Evolutionary conservation across 2,329 filamentous ascomycete species (phyloP).

Genomic region (Epichloe coenophiala): DNA sequence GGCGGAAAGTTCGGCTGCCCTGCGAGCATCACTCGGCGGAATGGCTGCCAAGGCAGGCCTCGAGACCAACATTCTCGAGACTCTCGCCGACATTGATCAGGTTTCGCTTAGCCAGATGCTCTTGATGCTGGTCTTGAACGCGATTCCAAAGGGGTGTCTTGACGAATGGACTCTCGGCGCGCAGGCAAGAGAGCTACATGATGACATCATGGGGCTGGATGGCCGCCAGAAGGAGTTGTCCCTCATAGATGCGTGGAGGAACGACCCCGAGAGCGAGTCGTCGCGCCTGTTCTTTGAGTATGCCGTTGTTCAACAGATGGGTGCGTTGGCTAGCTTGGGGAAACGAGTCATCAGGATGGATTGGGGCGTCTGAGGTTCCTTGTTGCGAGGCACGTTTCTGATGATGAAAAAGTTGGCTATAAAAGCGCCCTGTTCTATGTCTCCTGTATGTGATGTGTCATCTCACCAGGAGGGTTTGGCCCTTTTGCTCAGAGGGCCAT

Average conservation of each 20-base stretch:
- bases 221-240: conserved; percentile 31
- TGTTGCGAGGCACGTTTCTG: too few relatives aligned
- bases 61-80: conserved; percentile 14
- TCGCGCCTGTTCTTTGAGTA: conserved; percentile 34
- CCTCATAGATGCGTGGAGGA: conserved; percentile 29
- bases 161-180: conserved; percentile 31
- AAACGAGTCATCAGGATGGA: conserved; percentile 28
- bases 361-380: conserved; percentile 15
- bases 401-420: too few relatives aligned
- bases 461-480: too few relatives aligned
- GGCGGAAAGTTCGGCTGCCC: conserved; percentile 21
- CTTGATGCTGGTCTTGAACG: conserved; percentile 31
- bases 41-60: conserved; percentile 11
- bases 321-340: conserved; percentile 32
- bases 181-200: conserved; percentile 32
- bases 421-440: too few relatives aligned
- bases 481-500: too few relatives aligned
- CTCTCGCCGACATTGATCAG: conserved; percentile 33
- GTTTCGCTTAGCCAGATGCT: conserved; percentile 40
- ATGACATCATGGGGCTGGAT: conserved; percentile 32
- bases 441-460: too few relatives aligned
- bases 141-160: conserved; percentile 27
- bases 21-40: conserved; percentile 13
- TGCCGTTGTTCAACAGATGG: conserved; percentile 33
- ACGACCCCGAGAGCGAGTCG: conserved; percentile 24